A percentile compares a stretch with the other conserved stretches of the same genome.
Conservation (phyloP, 495 filamentous ascomycete genomes). For the Penicillium manginii region DNA sequence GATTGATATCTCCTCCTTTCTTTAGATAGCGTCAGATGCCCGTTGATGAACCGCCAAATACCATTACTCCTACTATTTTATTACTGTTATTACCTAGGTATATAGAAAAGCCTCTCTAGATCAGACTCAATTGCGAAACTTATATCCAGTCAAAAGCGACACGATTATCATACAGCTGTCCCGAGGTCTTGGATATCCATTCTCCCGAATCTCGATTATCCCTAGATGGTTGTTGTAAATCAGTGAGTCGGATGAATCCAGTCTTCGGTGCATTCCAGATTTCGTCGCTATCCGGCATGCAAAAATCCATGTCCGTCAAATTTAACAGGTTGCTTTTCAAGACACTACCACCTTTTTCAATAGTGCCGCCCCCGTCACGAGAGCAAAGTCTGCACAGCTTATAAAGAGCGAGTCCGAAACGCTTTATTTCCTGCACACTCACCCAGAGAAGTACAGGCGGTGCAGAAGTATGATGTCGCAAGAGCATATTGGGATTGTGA, state of each 20-base stretch:
- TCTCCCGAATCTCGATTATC: background rate
- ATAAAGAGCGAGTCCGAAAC: slow-evolving; percentile 28
- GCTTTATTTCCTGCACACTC: slow-evolving; percentile 26
- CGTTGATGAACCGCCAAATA: too few species aligned
- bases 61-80: too few species aligned
- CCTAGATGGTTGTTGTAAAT: background rate
- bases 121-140: too few species aligned
- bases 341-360: background rate
- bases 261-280: slow-evolving; percentile 16
- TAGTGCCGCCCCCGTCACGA: background rate
- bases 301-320: slow-evolving; percentile 20
- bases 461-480: slow-evolving; percentile 11
- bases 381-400: slow-evolving; percentile 18
- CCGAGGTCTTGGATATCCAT: background rate
- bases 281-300: slow-evolving; percentile 26
- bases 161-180: background rate
- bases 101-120: too few species aligned
- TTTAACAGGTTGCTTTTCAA: slow-evolving; percentile 8
- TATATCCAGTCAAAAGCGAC: slow-evolving; percentile 21
- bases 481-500: slow-evolving; percentile 15
- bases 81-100: too few species aligned
- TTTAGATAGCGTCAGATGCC: too few species aligned
- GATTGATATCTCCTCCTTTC: too few species aligned
- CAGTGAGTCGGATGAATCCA: background rate
- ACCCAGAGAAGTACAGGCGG: slow-evolving; percentile 23